Percentiles rank a stretch among this genome's conserved stretches.
Conservation (phyloP, 225 moss, liverwort and hornwort genomes). For the Physcomitrellopsis africana region DNA sequence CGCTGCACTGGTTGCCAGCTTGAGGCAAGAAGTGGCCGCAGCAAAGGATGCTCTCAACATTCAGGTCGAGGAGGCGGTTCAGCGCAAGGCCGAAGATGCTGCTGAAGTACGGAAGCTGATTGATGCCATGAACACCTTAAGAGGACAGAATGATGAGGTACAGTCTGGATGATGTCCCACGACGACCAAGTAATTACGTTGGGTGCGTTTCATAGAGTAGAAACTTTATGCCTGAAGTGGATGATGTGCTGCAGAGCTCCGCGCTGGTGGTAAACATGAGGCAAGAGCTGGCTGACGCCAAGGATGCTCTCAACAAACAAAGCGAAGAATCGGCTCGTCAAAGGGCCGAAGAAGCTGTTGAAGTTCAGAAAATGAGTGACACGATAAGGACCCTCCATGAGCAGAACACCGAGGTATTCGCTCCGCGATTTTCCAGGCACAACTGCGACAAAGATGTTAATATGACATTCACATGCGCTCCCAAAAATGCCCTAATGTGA, state of each 20-base stretch:
- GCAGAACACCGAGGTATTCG: background rate
- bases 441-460: background rate
- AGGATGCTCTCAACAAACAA: background rate
- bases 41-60: background rate
- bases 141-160: slow-evolving; percentile 4
- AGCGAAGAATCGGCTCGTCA: background rate
- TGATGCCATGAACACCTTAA: background rate
- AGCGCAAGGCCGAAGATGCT: background rate
- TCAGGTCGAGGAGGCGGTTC: background rate
- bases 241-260: background rate
- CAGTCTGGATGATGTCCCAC: background rate
- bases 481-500: background rate
- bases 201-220: too few relatives aligned
- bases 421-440: too few relatives aligned
- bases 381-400: background rate
- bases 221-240: too few relatives aligned
- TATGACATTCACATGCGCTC: background rate
- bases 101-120: background rate
- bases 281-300: background rate
- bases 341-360: slow-evolving; percentile 12
- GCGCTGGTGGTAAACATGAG: background rate
- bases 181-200: too few relatives aligned
- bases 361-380: slow-evolving; percentile 11
- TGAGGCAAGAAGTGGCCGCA: slow-evolving; percentile 6
- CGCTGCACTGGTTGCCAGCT: background rate